Conservation (phyloP, 768 basidiomycete genomes). For the Trametes sanguinea region DNA sequence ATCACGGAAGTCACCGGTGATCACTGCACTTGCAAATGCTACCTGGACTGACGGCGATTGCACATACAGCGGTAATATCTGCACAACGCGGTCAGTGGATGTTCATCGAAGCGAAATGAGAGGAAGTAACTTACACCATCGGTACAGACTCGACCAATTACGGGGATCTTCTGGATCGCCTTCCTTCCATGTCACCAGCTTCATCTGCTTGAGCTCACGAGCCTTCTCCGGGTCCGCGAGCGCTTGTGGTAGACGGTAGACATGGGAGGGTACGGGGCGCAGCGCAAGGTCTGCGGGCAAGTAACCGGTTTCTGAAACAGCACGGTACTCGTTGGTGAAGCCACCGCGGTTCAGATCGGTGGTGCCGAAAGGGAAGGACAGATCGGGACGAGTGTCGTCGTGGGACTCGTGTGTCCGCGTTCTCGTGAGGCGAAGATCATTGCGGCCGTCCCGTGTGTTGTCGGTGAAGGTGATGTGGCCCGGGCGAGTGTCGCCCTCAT, state of each 20-base stretch:
- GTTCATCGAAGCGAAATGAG: not conserved
- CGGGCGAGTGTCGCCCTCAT: slow-evolving; percentile 3
- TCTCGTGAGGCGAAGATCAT: slow-evolving; percentile 17
- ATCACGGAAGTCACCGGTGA: slow-evolving; percentile 41
- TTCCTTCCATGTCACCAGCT: slow-evolving; percentile 40
- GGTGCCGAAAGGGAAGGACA: slow-evolving; percentile 35
- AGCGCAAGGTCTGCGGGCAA: slow-evolving; percentile 33
- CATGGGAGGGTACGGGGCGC: slow-evolving; percentile 31
- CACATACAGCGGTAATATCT: slow-evolving; percentile 36
- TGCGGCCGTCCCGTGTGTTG: slow-evolving; percentile 5
- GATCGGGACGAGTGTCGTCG: slow-evolving; percentile 27
- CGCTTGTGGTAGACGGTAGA: slow-evolving; percentile 25
- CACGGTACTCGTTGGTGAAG: slow-evolving; percentile 39
- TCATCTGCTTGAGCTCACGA: slow-evolving; percentile 32
- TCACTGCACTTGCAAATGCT: slow-evolving; percentile 39
- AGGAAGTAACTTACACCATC: slow-evolving; percentile 34
- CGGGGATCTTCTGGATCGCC: slow-evolving; percentile 44
- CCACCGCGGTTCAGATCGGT: slow-evolving; percentile 32
- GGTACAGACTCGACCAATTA: slow-evolving; percentile 36
- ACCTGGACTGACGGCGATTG: slow-evolving; percentile 38
- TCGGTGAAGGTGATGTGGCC: slow-evolving; percentile 22
- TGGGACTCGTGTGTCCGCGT: slow-evolving; percentile 26
- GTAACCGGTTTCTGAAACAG: slow-evolving; percentile 32
- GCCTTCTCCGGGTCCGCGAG: slow-evolving; percentile 40
- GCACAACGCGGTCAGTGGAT: not conserved